Base-by-base conservation (phyloP, 1,284 basidiomycete genomes). In the Chalciporus sp. region DNA sequence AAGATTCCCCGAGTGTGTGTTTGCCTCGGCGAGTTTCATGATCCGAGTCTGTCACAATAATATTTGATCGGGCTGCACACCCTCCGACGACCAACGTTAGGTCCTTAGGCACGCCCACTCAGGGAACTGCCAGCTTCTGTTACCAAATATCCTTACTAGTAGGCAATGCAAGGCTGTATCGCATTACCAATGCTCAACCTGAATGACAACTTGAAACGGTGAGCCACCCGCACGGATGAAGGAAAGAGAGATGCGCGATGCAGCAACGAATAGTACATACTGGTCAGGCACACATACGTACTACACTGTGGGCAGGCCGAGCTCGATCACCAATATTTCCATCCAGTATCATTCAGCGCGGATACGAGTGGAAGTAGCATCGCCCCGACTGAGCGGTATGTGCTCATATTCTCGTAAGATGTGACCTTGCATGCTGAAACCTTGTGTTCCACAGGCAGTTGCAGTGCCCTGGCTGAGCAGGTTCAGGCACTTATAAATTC, bases 91-190 rank as follows among this genome's bases (percentile, higher is more conserved):
- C 23, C 23, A 23, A 23, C 6, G 23, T 3, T 6, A 23, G 23
- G 23, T 23, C 23, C 23, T 23, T 23, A 61, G 50, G 44, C 55
- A 37, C 16, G 1, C 37, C 47, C 46, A 3, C 42, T 27, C 42
- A 7, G 41, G 33, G 11, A 53, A 40, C 26, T 35, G 16, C n/a
- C n/a, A n/a, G 33, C 58, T 61, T 61, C 45, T 31, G 20, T 54
- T 35, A 46, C 35, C 28, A 28, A 28, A 26, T 28, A n/a, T 46
- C 27, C 6, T 28, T 45, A n/a, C n/a, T n/a, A n/a, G n/a, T 40
- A 14, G n/a, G n/a, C 17, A 3, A 12, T 37, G 35, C n/a, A 37
- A 23, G 23, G 23, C 23, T 26, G 46, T 9, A 35, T 17, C 33
- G 39, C 37, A 28, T 35, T 37, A 26, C 42, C 58, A 42, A 20